Conservation (phyloP, 2,329 filamentous ascomycete genomes). For the Alternaria ethzedia region DNA sequence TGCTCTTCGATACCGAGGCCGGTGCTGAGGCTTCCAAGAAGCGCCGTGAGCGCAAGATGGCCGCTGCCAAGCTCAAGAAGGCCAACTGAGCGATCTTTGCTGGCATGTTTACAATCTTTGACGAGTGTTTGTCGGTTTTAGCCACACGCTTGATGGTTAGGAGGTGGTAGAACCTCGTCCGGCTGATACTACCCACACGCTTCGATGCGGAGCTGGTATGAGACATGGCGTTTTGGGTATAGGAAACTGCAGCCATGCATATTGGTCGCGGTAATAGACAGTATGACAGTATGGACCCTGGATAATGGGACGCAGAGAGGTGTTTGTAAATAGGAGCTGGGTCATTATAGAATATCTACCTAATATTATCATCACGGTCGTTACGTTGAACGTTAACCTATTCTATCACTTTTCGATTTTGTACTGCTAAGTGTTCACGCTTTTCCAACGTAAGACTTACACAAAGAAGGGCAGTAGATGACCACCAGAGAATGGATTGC, state of each 20-base stretch:
- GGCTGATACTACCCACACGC: conserved; percentile 3
- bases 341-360: conserved; percentile 28
- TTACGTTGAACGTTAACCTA: conserved; percentile 8
- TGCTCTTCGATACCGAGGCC: conserved; percentile 88
- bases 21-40: conserved; percentile 84
- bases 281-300: conserved; percentile 18
- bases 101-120: background rate
- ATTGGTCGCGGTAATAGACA: conserved; percentile 21
- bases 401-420: background rate
- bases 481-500: too few relatives aligned
- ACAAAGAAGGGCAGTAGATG: too few relatives aligned
- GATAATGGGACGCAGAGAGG: conserved; percentile 36
- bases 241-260: conserved; percentile 17
- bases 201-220: conserved; percentile 15
- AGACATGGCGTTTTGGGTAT: conserved; percentile 32
- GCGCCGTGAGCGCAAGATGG: conserved; percentile 79
- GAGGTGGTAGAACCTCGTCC: conserved; percentile 4
- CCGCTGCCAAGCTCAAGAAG: conserved; percentile 58
- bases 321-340: conserved; percentile 25
- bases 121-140: conserved; percentile 15
- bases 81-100: conserved; percentile 42
- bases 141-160: conserved; percentile 2
- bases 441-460: too few relatives aligned
- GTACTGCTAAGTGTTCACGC: too few relatives aligned
- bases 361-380: conserved; percentile 39